phyloP scores from a whole-genome alignment of 768 basidiomycete species.

The Mycena kentingensis region DNA sequence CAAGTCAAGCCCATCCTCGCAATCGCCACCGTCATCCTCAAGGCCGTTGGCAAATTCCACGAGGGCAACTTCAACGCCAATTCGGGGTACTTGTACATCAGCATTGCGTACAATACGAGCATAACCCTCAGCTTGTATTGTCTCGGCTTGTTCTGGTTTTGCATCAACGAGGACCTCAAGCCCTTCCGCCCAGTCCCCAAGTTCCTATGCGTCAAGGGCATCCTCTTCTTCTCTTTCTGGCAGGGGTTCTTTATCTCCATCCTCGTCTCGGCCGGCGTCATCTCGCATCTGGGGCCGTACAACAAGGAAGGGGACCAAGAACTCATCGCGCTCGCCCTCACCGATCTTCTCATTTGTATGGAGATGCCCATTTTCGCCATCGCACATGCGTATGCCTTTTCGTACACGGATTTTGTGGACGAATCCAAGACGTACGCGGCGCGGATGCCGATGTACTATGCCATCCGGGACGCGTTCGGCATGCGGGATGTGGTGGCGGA shows the following conservation, averaged over 20 bases:
- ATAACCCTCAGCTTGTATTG: slow-evolving; percentile 86
- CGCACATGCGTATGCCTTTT: slow-evolving; percentile 94
- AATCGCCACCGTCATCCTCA: slow-evolving; percentile 79
- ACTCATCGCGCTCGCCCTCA: slow-evolving; percentile 80
- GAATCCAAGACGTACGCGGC: slow-evolving; percentile 63
- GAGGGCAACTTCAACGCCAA: slow-evolving; percentile 85
- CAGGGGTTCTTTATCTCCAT: slow-evolving; percentile 85
- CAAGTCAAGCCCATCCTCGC: slow-evolving; percentile 94
- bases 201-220: slow-evolving; percentile 98
- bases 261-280: slow-evolving; percentile 79
- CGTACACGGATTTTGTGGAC: slow-evolving; percentile 83
- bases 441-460: slow-evolving; percentile 86
- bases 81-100: slow-evolving; percentile 91
- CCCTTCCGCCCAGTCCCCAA: slow-evolving; percentile 93
- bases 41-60: slow-evolving; percentile 82
- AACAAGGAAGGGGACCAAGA: slow-evolving; percentile 71
- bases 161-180: slow-evolving; percentile 83
- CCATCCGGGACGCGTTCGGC: slow-evolving; percentile 87
- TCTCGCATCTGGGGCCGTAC: slow-evolving; percentile 83
- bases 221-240: slow-evolving; percentile 99
- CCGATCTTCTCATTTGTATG: slow-evolving; percentile 88
- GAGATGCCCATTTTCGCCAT: slow-evolving; percentile 98
- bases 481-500: slow-evolving; percentile 87
- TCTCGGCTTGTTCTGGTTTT: slow-evolving; percentile 96
- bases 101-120: slow-evolving; percentile 80